Evolutionary conservation across 2,329 filamentous ascomycete genomes (phyloP), one percentile per base, ranked within the genome.

Genomic region (Dactylella cylindrospora): DNA sequence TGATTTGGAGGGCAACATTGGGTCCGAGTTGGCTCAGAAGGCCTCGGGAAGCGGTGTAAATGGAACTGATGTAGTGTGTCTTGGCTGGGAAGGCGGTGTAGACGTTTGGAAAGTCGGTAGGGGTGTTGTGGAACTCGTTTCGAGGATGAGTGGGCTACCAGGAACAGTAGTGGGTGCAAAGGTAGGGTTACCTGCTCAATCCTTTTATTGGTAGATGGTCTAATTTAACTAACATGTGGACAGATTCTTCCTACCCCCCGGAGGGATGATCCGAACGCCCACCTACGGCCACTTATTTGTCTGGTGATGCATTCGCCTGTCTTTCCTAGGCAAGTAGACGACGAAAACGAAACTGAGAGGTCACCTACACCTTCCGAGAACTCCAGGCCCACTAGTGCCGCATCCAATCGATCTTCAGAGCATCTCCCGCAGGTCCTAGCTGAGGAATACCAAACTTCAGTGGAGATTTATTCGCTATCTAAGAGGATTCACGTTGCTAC

Each of bases 121-220:
- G 39, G 67, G 67, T 9, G 65, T 67, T 26, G 46, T 75, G 46
- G 71, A 69, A 35, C 70, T 77, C 44, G 73, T 79, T 2, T 70
- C 72, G 6, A 73, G 74, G 40, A 66, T 74, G 32, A 74, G 75
- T 64, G 52, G 49, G 6, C 60, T 68, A 22, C 67, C 77, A 4
- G 76, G 71, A 0, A 65, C 64, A 5, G 69, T 70, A 0, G 73
- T 71, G 7, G 68, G 64, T 29, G 67, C 67, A 43, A 70, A 70
- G 67, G 68, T 70, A 66, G 35, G 36, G 10, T 36, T 22, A 35
- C 2, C 28, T 35, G 3, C 40, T 19, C 33, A 32, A 3, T 35
- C 5, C 32, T 44, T 44, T 40, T 35, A 3, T 15, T 31, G 6
- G 5, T 15, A 28, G 10, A 28, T 17, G 15, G 10, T 15, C 19